phyloP scores from a whole-genome alignment of 2,329 filamentous ascomycete genomes.

The Ceratocystis papillata region DNA sequence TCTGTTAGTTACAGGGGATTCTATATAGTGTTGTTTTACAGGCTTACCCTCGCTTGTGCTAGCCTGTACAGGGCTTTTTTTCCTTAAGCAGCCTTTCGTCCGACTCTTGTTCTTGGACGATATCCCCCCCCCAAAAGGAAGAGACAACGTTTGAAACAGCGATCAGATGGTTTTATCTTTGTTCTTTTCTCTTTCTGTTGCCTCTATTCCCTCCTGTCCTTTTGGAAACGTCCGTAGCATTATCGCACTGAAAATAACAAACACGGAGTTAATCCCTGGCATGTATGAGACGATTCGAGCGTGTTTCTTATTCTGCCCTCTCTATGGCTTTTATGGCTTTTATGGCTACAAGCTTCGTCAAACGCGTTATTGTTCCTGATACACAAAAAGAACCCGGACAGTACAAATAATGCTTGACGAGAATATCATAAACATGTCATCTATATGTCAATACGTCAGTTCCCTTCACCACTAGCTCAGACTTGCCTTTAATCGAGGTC shows the following conservation, averaged over 20 bases:
- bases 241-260: no score
- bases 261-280: not conserved
- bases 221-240: no score
- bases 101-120: not conserved
- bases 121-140: not conserved
- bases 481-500: constrained; percentile 53
- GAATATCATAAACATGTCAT: not conserved
- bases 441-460: not conserved
- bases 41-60: no score
- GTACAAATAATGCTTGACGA: not conserved
- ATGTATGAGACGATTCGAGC: not conserved
- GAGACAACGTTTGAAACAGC: constrained; percentile 14
- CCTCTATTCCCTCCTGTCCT: no score
- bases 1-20: not conserved
- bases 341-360: not conserved
- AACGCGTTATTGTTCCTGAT: not conserved
- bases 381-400: not conserved
- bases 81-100: not conserved
- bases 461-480: constrained; percentile 39
- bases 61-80: not conserved
- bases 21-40: no score
- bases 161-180: constrained; percentile 9
- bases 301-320: not conserved
- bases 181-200: not conserved
- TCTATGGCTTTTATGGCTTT: not conserved